Base-by-base conservation (phyloP, 192 early-diverging fungal species). In the Rhizoclosmatium sp. region DNA sequence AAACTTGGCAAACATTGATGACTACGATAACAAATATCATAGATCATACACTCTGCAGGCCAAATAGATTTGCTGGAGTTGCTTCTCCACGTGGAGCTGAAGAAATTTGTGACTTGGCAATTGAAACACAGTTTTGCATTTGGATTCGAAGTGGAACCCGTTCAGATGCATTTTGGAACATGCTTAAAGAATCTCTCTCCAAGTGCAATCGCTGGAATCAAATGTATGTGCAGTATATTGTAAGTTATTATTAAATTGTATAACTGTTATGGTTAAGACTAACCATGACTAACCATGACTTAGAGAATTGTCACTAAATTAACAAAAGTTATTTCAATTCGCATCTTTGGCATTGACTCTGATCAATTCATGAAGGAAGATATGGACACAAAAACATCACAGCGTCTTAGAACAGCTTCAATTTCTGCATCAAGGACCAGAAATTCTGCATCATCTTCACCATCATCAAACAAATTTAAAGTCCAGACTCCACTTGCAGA, bases 81-180 rank as follows among this genome's bases (percentile, higher is more conserved):
- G 64, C 65, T 19, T 71, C 81, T 16, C 44, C 82, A 2, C 49
- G 65, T 5, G 82, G 51, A 40, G 82, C 89, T 3, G 87, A 90
- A 14, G 94, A 94, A 3, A 71, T 95, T 68, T 87, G 89, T 0
- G 88, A 92, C 47, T 83, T 82, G 67, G 78, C 93, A 16, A 82
- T 92, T 59, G 95, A 96, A 81, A 94, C 94, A 0, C 76, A 93
- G 12, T 85, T 95, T 10, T 80, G 80, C 69, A 87, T 89, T 5
- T 92, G 92, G 88, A 89, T 92, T 7, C 83, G 94, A 56, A 91
- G 90, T 47, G 85, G 81, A 3, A 87, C 79, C 3, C 71, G 72
- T 1, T 71, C 86, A n/a, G 75, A 84, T 2, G 84, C 81, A 0
- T 77, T 89, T 47, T 96, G 95, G 95, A 69, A 81, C 47, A 82